phyloP scores from a whole-genome alignment of 345 rosid species.

The Sisymbrium irio region DNA sequence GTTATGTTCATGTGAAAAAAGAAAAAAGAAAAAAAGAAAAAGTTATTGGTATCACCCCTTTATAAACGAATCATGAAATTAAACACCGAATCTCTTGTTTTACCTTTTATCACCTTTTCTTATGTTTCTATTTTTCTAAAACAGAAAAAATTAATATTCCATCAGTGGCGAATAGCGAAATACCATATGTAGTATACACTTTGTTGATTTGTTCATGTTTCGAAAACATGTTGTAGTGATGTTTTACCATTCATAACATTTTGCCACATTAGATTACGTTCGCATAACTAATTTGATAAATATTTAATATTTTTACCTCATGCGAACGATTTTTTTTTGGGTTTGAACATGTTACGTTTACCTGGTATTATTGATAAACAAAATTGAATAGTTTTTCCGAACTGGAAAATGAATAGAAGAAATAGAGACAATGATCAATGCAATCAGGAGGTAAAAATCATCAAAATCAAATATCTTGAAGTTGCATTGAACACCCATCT shows the following conservation, averaged over 20 bases:
- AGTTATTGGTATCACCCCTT: not conserved
- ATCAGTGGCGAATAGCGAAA: not conserved
- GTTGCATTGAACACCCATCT: slow-evolving; percentile 7
- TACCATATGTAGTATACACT: too few species aligned
- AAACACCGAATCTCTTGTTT: not conserved
- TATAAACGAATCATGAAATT: not conserved
- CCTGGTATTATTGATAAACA: not conserved
- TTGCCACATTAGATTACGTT: not conserved
- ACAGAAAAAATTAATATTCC: not conserved
- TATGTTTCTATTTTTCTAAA: not conserved
- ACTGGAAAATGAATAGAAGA: not conserved
- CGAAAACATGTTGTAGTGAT: not conserved
- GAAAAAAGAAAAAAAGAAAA: not conserved
- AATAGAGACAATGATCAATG: slow-evolving; percentile 6
- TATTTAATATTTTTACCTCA: too few species aligned
- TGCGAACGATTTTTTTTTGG: too few species aligned
- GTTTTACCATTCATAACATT: not conserved
- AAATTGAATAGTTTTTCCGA: not conserved
- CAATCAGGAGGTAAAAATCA: not conserved
- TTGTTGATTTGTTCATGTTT: not conserved
- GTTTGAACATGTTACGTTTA: too few species aligned
- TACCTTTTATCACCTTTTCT: not conserved
- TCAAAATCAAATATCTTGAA: slow-evolving; percentile 1
- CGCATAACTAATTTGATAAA: too few species aligned
- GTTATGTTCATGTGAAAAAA: not conserved